Conservation (phyloP, 495 filamentous ascomycete species). For the Penicillium pancosmium region DNA sequence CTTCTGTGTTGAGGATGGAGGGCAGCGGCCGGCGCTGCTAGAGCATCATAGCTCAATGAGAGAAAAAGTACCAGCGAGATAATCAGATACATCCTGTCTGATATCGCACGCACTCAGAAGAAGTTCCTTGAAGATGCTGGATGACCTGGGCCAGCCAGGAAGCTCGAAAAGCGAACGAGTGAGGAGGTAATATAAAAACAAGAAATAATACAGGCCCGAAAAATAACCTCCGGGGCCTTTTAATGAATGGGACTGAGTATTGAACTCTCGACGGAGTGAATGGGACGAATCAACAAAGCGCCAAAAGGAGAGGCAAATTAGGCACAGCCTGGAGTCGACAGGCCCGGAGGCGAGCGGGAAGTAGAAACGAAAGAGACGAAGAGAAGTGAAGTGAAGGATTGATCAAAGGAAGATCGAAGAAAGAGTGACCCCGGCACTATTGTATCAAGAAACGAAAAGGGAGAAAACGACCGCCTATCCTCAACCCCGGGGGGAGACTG, state of each 20-base stretch:
- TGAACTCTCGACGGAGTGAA: neutral
- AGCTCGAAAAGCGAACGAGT: slow-evolving; percentile 10
- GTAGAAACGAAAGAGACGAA: slow-evolving; percentile 27
- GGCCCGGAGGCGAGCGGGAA: slow-evolving; percentile 16
- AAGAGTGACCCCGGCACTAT: slow-evolving; percentile 6
- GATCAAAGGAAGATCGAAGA: slow-evolving; percentile 10
- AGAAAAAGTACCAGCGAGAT: slow-evolving; percentile 33
- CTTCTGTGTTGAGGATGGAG: slow-evolving; percentile 27
- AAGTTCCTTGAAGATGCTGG: slow-evolving; percentile 4
- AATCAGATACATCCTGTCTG: slow-evolving; percentile 34
- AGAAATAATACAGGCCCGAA: neutral
- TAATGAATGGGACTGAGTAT: slow-evolving; percentile 1
- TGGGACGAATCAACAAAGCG: neutral
- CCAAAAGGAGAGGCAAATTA: neutral
- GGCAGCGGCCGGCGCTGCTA: slow-evolving; percentile 34
- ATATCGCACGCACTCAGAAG: neutral
- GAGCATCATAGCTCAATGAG: slow-evolving; percentile 41
- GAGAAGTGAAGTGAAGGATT: slow-evolving; percentile 15
- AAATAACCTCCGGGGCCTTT: slow-evolving; percentile 11
- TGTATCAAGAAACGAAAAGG: slow-evolving; percentile 14
- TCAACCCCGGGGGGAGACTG: slow-evolving; percentile 10
- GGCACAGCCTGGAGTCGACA: slow-evolving; percentile 18
- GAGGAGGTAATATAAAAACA: neutral
- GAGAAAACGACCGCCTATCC: slow-evolving; percentile 22
- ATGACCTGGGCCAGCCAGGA: slow-evolving; percentile 15